A percentile compares a stretch with the other conserved stretches of the same genome.
These are phyloP conservation scores for Backusella luteola DNA, from an alignment of 192 early-diverging fungal genomes.

Conservation along the genomic window DNA sequence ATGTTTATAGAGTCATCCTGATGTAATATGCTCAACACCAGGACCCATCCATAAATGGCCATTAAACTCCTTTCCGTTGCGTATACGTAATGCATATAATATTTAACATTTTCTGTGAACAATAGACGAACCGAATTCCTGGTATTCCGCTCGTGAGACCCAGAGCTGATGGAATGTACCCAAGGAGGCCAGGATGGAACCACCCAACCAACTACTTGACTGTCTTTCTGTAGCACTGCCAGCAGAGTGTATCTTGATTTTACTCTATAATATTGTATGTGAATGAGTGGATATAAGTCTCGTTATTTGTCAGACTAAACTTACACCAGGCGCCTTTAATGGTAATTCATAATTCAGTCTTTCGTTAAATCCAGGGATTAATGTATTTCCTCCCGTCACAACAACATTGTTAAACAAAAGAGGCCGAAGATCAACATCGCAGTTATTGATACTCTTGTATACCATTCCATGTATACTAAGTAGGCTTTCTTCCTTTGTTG, in stretches of 20 bases:
- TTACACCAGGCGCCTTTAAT: constrained; percentile 65
- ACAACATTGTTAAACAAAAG: constrained; percentile 81
- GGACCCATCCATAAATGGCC: too few species aligned
- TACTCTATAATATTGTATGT: constrained; percentile 47
- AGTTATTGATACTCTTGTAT: constrained; percentile 65
- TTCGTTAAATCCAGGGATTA: constrained; percentile 87
- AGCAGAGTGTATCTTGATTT: constrained; percentile 80
- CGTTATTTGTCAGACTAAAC: constrained; percentile 16
- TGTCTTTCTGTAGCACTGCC: constrained; percentile 80
- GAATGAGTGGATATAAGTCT: background rate
- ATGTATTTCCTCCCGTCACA: constrained; percentile 86
- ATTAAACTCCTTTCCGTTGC: too few species aligned
- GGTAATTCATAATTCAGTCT: constrained; percentile 74
- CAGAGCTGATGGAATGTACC: constrained; percentile 99
- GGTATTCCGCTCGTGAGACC: constrained; percentile 95
- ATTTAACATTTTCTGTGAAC: constrained; percentile 84
- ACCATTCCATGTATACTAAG: constrained; percentile 75
- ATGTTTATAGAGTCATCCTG: too few species aligned
- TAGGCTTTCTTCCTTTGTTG: constrained; percentile 29
- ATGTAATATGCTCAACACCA: too few species aligned
- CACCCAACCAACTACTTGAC: constrained; percentile 96
- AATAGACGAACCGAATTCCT: constrained; percentile 79
- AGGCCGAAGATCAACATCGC: constrained; percentile 88
- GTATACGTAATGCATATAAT: too few species aligned
- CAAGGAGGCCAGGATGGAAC: constrained; percentile 91